Base-by-base conservation (phyloP, 352 stramenopile species). In the Pythium chondricola region DNA sequence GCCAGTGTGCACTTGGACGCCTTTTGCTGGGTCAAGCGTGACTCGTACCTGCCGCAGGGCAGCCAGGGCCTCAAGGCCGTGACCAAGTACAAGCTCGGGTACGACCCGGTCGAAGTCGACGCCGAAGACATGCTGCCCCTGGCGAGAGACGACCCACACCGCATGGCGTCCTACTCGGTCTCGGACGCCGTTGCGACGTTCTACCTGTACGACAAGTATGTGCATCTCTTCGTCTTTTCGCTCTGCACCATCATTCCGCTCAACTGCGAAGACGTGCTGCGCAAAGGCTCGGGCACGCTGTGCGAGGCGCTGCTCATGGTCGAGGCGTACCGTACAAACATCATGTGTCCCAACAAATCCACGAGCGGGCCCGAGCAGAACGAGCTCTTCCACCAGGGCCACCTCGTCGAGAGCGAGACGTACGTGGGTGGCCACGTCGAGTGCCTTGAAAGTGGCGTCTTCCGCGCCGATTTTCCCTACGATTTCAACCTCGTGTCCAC, bases 111-210 rank as follows among this genome's bases (percentile, higher is more conserved):
- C 6, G 82, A 96, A 58, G 95, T 99, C 6, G 95, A 99, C 59
- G 94, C 97, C 0, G 97, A 99, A 83, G 96, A 99, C 64, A 99
- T 99, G 97, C 63, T 99, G 20, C 69, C 78, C 2, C 86, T 97
- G 48, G 97, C 97, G 4, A 79, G 83, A 33, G 93, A 98, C 61
- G 67, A 96, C 37, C 96, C 97, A 9, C 69, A 93, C 18, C 90
- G 98, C 52, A 99, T 99, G 97, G 96, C 97, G 1, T 96, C 90
- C 18, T 99, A 99, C 73, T 99, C 95, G 16, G 97, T 99, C n/a
- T 99, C 96, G 16, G 97, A 99, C 75, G 97, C 97, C n/a, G 96
- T 99, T 10, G 96, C 97, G 2, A 99, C 97, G 0, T 99, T 98
- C 65, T 99, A 99, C 67, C 69, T 99, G 14, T 99, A 99, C 67